phyloP scores from a whole-genome alignment of 768 basidiomycete genomes.

The Cystobasidium tubakii region DNA sequence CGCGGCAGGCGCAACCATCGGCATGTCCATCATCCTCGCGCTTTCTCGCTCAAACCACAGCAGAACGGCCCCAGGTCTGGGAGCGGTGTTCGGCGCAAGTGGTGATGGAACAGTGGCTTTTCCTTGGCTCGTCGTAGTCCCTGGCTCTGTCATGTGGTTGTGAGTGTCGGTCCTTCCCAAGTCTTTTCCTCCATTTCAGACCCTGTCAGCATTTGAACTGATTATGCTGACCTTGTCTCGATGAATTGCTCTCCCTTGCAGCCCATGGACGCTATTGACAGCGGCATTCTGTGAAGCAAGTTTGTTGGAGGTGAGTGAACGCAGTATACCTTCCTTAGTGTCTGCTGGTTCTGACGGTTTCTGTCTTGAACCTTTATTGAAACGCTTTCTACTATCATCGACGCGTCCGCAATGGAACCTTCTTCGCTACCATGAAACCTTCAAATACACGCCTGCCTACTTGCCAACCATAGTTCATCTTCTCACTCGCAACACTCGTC shows the following conservation, averaged over 20 bases:
- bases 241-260: not conserved
- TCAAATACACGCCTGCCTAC: not conserved
- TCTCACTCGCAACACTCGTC: conserved; percentile 70
- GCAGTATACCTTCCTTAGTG: too few relatives aligned
- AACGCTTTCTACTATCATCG: conserved; percentile 12
- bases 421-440: too few relatives aligned
- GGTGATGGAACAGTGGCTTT: conserved; percentile 41
- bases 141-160: conserved; percentile 39
- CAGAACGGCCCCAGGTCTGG: conserved; percentile 30
- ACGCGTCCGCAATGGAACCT: not conserved
- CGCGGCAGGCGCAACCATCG: conserved; percentile 12
- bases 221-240: not conserved
- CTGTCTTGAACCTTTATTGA: not conserved
- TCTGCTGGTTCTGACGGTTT: not conserved
- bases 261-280: conserved; percentile 91
- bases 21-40: conserved; percentile 8
- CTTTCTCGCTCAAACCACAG: conserved; percentile 15
- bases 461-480: conserved; percentile 59
- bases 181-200: not conserved
- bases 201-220: not conserved
- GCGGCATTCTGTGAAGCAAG: conserved; percentile 79
- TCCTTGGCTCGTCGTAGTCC: conserved; percentile 44
- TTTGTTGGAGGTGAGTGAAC: conserved; percentile 65
- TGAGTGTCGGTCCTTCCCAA: not conserved
- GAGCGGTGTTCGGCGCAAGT: conserved; percentile 11